Base-by-base conservation (phyloP, 2,329 filamentous ascomycete genomes). In the Colletotrichum falcatum region DNA sequence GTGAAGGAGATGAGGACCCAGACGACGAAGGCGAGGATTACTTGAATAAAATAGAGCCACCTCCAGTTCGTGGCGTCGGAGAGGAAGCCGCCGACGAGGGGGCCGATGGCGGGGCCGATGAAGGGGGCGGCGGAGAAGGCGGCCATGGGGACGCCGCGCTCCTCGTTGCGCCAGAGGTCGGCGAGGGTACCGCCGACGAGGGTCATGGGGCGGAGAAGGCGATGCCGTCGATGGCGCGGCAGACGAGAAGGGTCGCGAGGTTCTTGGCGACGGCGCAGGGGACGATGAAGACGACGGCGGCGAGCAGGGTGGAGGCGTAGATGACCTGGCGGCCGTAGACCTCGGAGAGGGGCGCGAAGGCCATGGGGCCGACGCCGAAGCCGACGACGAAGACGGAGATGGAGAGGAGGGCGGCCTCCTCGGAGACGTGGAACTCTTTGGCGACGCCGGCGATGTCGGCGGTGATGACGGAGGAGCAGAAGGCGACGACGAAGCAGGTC, bases 21-120 rank as follows among this genome's bases (percentile, higher is more conserved):
- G 74, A 91, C 88, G 59, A 91, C 78, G 18, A 85, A 90, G 33
- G 92, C 84, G 16, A 96, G 78, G 76, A 97, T 97, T 14, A 96
- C 84, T 77, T 95, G 93, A 74, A 97, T 88, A 91, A 92, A 95
- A 83, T 96, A 96, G 0, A 96, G 84, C 92, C 93, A 96, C 74
- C 93, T 84, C 94, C 94, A 96, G 46, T 91, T 91, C 0, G 84
- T 81, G 0, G 87, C 88, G 74, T 94, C 91, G 9, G 87, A 86
- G 1, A 96, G 84, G 78, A 90, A 97, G 14, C 93, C 94, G 74
- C 94, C 94, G 8, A 91, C 87, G 0, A 97, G 85, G 9, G 92
- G 92, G 71, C 92, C 92, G 73, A 93, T 90, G 1, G 92, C 93
- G 59, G 94, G 94, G 0, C 94, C 94, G 54, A 95, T 86, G 77